Base-by-base conservation (phyloP, 768 basidiomycete genomes). In the Hortiboletus campestris region DNA sequence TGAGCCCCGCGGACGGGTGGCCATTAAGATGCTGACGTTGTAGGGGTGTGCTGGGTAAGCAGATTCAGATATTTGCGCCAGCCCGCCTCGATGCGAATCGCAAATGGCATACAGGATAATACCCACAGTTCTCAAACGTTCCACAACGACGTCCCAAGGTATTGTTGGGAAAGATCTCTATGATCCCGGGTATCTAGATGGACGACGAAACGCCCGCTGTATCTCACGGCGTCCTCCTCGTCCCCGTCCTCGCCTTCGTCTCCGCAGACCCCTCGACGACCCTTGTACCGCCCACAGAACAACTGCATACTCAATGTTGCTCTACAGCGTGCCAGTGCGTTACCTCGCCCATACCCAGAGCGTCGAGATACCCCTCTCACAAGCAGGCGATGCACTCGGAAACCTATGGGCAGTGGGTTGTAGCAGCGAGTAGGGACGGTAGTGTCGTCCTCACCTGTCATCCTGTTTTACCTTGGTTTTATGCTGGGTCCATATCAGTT, bases 401-500 rank as follows among this genome's bases (percentile, higher is more conserved):
- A 91, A 88, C 64, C 73, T 93, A 2, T 91, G 89, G 88, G 82
- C 83, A 6, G 83, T 92, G 16, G 92, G 91, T 66, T 91, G 88
- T 65, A 84, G 86, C 54, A 68, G 81, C 1, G 88, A 90, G 54
- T 73, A 91, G 9, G 90, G 91, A 32, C 78, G 81, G 82, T 82
- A 49, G 57, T 16, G 1, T 2, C 16, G 14, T 4, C 25, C 25
- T 17, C 2, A 0, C 17, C 28, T 44, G 36, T 56, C n/a, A 25
- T 38, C 7, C 6, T 25, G 6, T 25, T 25, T 25, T 25, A n/a
- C 14, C 1, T 6, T 25, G 25, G 25, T 25, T 25, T 1, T 25
- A 25, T 25, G 25, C 2, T 3, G 25, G 25, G 25, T 25, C 25
- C 25, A 25, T 3, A 25, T 25, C 25, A 25, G 6, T 36, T 78